Evolutionary conservation across 176 grass and related monocot species (phyloP), one percentile per base, ranked within the genome.

Genomic region (Oryza brachyantha): DNA sequence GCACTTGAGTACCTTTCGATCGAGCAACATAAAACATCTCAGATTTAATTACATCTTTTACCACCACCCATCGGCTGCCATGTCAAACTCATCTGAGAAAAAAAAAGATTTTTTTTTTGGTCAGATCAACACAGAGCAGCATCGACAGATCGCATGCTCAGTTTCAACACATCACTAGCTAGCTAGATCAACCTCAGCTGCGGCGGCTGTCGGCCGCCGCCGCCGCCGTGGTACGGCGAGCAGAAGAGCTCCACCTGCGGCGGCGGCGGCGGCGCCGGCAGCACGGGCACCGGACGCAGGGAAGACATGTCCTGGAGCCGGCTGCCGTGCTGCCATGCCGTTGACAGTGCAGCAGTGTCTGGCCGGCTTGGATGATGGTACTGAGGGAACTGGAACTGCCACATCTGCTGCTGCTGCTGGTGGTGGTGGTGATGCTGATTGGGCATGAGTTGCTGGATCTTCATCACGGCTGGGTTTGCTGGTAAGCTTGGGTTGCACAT

Each of bases 201-300:
- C 46, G 69, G 78, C 11, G 78, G 82, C 73, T 70, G 73, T 22
- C 76, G 28, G 64, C 72, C 21, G 42, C 70, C 72, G 29, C 70
- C 21, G 42, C 70, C 72, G 29, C 70, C 71, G 13, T 85, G 87
- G 2, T 77, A 89, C 22, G 87, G 82, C 17, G 29, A 22, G 59
- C 82, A 81, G 72, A 89, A 55, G 78, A 89, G 59, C 66, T 89
- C 87, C 77, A 81, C 61, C 82, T 67, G 87, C 27, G 55, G 57
- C 34, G 46, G 19, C 82, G 76, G 76, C 82, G 46, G 87, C 11
- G 87, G 76, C 82, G 46, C 82, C 11, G 87, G 66, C 8, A 85
- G 36, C 78, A 81, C 40, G 45, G 67, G 29, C 66, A 85, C 26
- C 29, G 72, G 72, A 0, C 72, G 82, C 28, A 41, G 16, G 17